phyloP scores from a whole-genome alignment of 345 rosid species.

The Angophora floribunda region DNA sequence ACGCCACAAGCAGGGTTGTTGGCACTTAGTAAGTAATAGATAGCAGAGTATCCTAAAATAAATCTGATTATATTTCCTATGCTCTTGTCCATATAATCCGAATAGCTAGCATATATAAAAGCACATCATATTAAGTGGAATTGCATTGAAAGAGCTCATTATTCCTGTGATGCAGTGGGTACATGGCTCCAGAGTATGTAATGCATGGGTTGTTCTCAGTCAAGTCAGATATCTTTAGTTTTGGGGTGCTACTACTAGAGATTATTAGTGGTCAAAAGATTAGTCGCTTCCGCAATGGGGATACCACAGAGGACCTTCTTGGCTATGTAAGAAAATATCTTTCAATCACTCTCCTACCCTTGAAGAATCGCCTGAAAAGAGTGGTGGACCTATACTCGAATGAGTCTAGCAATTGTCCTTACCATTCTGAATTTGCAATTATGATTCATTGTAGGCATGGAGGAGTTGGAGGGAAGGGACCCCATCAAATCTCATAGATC shows the following conservation, averaged over 20 bases:
- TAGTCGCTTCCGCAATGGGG: not conserved
- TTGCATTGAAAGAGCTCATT: not conserved
- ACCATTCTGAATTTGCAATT: no score
- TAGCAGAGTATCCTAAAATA: no score
- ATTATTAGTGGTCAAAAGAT: not conserved
- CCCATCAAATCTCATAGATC: no score
- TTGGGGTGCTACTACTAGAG: not conserved
- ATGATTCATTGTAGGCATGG: no score
- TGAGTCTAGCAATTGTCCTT: no score
- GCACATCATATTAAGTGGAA: not conserved
- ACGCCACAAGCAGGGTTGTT: not conserved
- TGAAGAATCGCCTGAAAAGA: no score
- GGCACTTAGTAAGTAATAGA: not conserved
- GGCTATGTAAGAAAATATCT: not conserved
- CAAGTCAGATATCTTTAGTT: not conserved
- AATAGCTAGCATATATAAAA: not conserved
- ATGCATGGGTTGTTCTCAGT: not conserved
- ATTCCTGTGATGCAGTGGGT: not conserved
- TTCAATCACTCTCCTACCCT: not conserved
- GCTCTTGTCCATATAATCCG: not conserved
- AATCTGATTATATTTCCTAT: not conserved
- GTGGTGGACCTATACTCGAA: no score
- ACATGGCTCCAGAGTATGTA: no score
- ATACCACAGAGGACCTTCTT: not conserved
- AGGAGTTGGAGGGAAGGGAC: no score